A percentile compares a stretch with the other conserved stretches of the same genome.
phyloP scores from a whole-genome alignment of 352 stramenopile species.

The Globisporangium nodosum region DNA sequence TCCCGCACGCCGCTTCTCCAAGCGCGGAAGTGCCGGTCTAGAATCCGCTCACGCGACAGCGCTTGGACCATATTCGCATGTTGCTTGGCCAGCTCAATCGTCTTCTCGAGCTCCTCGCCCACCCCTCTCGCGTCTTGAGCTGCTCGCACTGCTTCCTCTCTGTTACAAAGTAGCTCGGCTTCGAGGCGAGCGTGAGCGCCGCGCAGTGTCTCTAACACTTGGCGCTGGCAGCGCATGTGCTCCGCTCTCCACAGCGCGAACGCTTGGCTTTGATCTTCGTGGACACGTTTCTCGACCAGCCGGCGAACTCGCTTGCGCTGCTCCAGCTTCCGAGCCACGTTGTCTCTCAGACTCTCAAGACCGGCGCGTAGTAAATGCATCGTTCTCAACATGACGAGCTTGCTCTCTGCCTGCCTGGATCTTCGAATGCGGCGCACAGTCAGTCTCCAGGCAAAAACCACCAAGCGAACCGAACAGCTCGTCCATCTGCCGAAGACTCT shows the following conservation, averaged over 20 bases:
- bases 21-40: background rate
- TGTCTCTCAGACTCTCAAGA: background rate
- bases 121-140: background rate
- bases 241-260: constrained; percentile 3
- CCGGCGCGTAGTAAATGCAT: background rate
- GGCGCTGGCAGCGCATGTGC: background rate
- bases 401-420: constrained; percentile 10
- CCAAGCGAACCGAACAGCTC: constrained; percentile 16
- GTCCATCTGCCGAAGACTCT: constrained; percentile 36
- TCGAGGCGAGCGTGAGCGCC: background rate
- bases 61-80: background rate
- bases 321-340: background rate
- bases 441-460: constrained; percentile 25
- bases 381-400: constrained; percentile 8
- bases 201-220: constrained; percentile 1
- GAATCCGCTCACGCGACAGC: background rate
- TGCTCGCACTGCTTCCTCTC: background rate
- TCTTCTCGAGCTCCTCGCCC: background rate
- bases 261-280: background rate
- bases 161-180: constrained; percentile 1
- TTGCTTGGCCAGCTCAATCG: background rate
- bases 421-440: constrained; percentile 8
- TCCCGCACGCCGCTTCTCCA: background rate
- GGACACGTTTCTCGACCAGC: background rate
- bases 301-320: background rate